A percentile compares a stretch with the other conserved stretches of the same genome.
Conservation (phyloP, 2,329 filamentous ascomycete genomes). For the Tolypocladium paradoxum region DNA sequence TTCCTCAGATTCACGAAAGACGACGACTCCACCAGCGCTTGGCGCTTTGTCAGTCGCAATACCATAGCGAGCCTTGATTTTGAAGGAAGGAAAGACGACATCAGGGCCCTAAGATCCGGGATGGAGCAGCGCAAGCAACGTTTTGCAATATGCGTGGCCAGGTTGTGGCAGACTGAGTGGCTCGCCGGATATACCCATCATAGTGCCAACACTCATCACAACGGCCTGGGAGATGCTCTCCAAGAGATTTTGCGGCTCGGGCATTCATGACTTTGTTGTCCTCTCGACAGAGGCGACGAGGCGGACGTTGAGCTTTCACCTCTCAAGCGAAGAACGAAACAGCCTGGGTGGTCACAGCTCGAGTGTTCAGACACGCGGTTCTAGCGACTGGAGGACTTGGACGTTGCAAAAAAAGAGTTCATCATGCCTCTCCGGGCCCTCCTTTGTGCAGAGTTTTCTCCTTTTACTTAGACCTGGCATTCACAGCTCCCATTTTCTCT, state of each 20-base stretch:
- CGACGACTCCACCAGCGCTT: neutral
- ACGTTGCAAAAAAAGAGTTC: neutral
- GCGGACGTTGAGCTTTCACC: neutral
- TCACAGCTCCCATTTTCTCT: neutral
- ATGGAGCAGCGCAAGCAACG: neutral
- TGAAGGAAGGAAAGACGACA: neutral
- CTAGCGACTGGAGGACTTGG: neutral
- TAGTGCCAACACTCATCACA: too few species aligned
- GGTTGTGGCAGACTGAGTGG: neutral
- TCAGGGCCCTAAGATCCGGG: neutral
- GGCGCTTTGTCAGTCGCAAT: neutral
- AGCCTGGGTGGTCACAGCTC: neutral
- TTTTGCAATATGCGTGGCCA: neutral
- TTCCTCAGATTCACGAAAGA: neutral
- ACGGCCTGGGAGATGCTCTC: neutral
- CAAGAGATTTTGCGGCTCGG: neutral
- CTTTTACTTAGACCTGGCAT: constrained; percentile 2
- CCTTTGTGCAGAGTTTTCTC: neutral
- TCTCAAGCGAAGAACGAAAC: neutral
- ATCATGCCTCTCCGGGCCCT: neutral
- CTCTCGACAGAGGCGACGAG: neutral
- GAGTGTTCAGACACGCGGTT: neutral
- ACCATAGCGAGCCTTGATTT: neutral
- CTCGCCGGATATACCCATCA: neutral
- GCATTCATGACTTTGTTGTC: neutral